Evolutionary conservation across 129 eudicot genomes (phyloP).

Genomic region (Mikania micrantha): DNA sequence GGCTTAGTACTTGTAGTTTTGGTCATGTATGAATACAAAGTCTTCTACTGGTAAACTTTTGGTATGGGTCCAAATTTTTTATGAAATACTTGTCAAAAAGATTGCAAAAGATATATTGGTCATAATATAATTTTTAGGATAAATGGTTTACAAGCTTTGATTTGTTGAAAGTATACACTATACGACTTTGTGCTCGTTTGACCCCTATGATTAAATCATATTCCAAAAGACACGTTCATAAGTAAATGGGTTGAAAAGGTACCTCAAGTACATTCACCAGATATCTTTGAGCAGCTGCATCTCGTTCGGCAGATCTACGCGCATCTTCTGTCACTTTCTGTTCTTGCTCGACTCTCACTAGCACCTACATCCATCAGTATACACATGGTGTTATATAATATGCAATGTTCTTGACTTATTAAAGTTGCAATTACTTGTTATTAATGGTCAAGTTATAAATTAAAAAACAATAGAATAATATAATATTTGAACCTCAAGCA

Average conservation of each 20-base stretch:
- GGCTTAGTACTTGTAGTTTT: too few species aligned
- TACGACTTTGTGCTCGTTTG: neutral
- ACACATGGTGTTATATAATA: neutral
- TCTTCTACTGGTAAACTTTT: too few species aligned
- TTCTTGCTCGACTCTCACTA: constrained; percentile 93
- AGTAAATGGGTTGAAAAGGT: constrained; percentile 13
- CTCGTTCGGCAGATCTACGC: constrained; percentile 74
- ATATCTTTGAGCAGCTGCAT: constrained; percentile 78
- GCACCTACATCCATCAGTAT: constrained; percentile 47
- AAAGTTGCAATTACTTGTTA: neutral
- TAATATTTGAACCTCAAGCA: constrained; percentile 67
- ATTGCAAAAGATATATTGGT: neutral
- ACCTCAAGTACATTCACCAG: constrained; percentile 68
- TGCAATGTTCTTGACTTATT: neutral
- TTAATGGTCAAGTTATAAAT: neutral
- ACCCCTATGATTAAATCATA: neutral
- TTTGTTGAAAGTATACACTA: neutral
- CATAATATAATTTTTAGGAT: neutral
- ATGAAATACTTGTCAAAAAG: neutral
- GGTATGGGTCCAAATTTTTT: too few species aligned
- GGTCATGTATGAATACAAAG: too few species aligned
- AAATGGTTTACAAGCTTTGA: neutral
- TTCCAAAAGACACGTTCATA: neutral
- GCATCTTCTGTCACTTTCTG: constrained; percentile 84
- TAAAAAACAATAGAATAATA: neutral